These are phyloP conservation scores for Vachellia pachyceras DNA, from an alignment of 306 rosid genomes.

Conservation along the genomic window DNA sequence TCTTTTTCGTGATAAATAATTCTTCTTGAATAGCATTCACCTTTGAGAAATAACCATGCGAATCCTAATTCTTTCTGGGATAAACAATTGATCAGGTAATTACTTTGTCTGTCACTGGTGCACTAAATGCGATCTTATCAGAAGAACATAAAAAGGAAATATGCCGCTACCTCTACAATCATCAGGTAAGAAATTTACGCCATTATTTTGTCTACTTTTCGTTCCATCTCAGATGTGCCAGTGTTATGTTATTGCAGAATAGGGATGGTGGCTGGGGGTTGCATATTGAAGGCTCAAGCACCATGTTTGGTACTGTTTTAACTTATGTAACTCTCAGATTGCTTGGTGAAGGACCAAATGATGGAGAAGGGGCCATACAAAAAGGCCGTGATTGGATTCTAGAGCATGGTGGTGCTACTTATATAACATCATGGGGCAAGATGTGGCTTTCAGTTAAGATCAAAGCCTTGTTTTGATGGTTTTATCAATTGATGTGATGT, in stretches of 20 bases:
- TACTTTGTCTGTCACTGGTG: conserved; percentile 70
- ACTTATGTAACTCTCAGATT: conserved; percentile 67
- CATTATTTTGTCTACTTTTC: conserved; percentile 23
- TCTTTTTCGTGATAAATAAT: conserved; percentile 1
- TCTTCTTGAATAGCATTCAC: conserved; percentile 5
- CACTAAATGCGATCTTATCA: conserved; percentile 73
- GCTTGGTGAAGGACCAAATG: conserved; percentile 86
- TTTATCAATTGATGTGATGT: conserved; percentile 18
- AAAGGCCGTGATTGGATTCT: conserved; percentile 76
- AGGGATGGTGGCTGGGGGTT: conserved; percentile 98
- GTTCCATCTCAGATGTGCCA: background rate
- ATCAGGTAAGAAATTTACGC: conserved; percentile 63
- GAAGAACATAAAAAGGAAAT: conserved; percentile 81
- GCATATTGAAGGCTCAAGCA: conserved; percentile 90
- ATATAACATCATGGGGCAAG: conserved; percentile 89
- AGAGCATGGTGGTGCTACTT: conserved; percentile 80
- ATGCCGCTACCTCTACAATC: conserved; percentile 80
- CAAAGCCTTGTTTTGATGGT: conserved; percentile 34
- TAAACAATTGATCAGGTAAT: conserved; percentile 58
- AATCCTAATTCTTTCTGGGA: conserved; percentile 16
- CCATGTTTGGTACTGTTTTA: conserved; percentile 89
- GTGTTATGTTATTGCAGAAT: conserved; percentile 59
- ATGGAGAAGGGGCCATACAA: conserved; percentile 71
- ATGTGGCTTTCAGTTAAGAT: conserved; percentile 93
- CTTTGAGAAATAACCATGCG: background rate